phyloP scores from a whole-genome alignment of 2,329 filamentous ascomycete genomes.

The Colletotrichum gloeosporioides region DNA sequence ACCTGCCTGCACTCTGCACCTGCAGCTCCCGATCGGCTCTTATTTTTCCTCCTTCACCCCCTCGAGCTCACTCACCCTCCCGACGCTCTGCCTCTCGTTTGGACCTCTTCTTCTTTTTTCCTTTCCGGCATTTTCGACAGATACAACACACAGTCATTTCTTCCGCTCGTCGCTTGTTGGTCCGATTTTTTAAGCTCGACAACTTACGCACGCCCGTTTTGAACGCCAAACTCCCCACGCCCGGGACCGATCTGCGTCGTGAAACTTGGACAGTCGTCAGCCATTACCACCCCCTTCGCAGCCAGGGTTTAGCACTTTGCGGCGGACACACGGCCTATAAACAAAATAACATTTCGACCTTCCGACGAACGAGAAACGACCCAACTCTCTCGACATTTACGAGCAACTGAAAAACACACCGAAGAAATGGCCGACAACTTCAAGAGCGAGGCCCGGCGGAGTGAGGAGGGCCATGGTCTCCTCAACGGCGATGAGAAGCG shows the following conservation, averaged over 20 bases:
- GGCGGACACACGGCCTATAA: conserved; percentile 6
- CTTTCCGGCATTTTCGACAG: background rate
- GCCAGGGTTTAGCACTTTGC: background rate
- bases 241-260: conserved; percentile 16
- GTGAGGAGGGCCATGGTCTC: conserved; percentile 24
- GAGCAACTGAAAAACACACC: background rate
- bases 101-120: background rate
- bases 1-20: background rate
- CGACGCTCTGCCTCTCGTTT: conserved; percentile 8
- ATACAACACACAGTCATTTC: conserved; percentile 2
- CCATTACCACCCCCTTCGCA: background rate
- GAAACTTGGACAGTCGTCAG: conserved; percentile 16
- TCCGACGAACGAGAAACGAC: background rate
- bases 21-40: background rate
- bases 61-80: background rate
- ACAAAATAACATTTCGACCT: conserved; percentile 12
- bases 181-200: conserved; percentile 14
- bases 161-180: background rate
- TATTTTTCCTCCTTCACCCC: conserved; percentile 1
- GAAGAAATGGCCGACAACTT: conserved; percentile 22
- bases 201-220: conserved; percentile 6
- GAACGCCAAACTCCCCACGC: conserved; percentile 6
- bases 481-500: conserved; percentile 24
- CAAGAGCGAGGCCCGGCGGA: conserved; percentile 19
- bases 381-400: background rate